Base-by-base conservation (phyloP, 1,139 yeast species). In the Ogataea hybrid region DNA sequence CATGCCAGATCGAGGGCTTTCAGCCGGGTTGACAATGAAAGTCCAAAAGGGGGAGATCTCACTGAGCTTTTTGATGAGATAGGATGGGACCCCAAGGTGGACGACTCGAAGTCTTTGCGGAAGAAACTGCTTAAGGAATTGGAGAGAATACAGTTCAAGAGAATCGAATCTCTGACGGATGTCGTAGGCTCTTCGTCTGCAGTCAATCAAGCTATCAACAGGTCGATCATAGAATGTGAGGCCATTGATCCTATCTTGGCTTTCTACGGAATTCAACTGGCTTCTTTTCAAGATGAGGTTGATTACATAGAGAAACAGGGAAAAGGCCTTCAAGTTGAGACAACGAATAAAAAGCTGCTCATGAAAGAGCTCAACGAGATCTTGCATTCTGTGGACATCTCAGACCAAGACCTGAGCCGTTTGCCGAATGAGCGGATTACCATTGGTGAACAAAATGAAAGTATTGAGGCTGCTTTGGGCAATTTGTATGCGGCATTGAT, bases 271-370 rank as follows among this genome's bases (percentile, higher is more conserved):
- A 79, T 81, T 60, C 77, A 81, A 52, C 62, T 81, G 39, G 72
- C 80, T 14, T 72, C 79, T 5, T 73, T 87, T 39, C 75, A 81
- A 4, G 79, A 79, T 6, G 92, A 85, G 47, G 79, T 89, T 39
- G 73, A 76, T 36, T 75, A 74, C 41, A 82, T 89, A 39, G 96
- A 89, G 58, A 70, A 73, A 32, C 86, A 85, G 56, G 81, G 89
- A 2, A 80, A 82, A 53, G 96, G 96, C 39, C 65, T 89, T 25
- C 97, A 90, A 63, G 84, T 89, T 3, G 84, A 82, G 53, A 79
- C 92, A 5, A 81, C 87, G 29, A 90, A 90, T 62, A 87, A 86
- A 61, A 86, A 86, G 54, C 63, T 73, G 16, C 68, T 90, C 31
- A 83, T 81, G 71, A 77, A 75, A 40, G 92, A 86, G 45, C 71